Evolutionary conservation across 2,329 filamentous ascomycete species (phyloP).

Genomic region (Fusarium oxysporum): DNA sequence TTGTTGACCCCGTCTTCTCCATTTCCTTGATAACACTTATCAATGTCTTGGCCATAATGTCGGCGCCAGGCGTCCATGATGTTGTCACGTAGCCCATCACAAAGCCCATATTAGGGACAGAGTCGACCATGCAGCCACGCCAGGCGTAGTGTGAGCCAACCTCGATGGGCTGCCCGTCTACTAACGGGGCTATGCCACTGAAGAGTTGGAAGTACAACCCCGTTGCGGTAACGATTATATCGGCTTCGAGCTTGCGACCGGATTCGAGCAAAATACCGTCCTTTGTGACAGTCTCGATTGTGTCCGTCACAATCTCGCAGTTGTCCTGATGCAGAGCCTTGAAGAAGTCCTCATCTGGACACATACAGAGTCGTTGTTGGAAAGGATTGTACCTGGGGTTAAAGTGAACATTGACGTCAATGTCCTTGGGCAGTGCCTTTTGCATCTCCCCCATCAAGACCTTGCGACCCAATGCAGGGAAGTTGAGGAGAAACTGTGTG

Average conservation of each 20-base stretch:
- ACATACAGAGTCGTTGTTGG: conserved; percentile 81
- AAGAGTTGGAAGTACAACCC: conserved; percentile 71
- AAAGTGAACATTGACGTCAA: conserved; percentile 72
- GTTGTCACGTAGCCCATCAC: conserved; percentile 74
- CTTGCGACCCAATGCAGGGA: conserved; percentile 41
- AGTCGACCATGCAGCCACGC: conserved; percentile 74
- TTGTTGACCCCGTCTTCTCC: conserved; percentile 58
- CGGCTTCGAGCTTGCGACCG: conserved; percentile 65
- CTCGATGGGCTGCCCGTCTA: conserved; percentile 66
- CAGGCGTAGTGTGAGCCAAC: conserved; percentile 67
- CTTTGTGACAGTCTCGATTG: conserved; percentile 62
- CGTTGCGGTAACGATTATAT: conserved; percentile 77
- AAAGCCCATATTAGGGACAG: conserved; percentile 71
- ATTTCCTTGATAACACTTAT: conserved; percentile 65
- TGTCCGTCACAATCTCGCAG: conserved; percentile 62
- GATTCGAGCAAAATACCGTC: conserved; percentile 61
- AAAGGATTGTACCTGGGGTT: conserved; percentile 73
- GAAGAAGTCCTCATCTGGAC: conserved; percentile 68
- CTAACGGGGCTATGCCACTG: conserved; percentile 62
- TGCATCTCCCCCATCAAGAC: conserved; percentile 58
- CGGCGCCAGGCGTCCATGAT: conserved; percentile 75
- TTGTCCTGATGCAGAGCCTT: conserved; percentile 59
- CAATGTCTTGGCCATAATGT: conserved; percentile 61
- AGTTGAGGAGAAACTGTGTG: conserved; percentile 44
- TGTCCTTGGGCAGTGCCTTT: conserved; percentile 62